phyloP scores from a whole-genome alignment of 2,329 filamentous ascomycete genomes.

The Alternaria dauci region DNA sequence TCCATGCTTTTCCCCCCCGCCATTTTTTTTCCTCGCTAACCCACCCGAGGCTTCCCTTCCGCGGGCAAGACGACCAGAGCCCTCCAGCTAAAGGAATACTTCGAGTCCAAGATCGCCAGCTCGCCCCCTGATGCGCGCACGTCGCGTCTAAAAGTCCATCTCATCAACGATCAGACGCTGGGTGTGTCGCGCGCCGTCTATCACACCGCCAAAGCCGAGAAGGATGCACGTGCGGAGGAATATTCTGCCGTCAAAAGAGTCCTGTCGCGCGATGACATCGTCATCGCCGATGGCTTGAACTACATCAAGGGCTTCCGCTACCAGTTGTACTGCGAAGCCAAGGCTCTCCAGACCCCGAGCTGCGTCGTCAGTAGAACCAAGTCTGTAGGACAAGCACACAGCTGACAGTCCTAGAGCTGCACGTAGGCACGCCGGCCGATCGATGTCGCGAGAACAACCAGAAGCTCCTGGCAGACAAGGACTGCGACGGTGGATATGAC shows the following conservation, averaged over 20 bases:
- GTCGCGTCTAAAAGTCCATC: slow-evolving; percentile 70
- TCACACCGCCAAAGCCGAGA: slow-evolving; percentile 79
- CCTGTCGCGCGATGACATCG: slow-evolving; percentile 75
- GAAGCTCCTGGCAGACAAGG: slow-evolving; percentile 57
- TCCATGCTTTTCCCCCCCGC: slow-evolving; percentile 7
- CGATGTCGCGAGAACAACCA: slow-evolving; percentile 68
- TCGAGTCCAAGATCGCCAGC: slow-evolving; percentile 65
- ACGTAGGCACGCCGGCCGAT: slow-evolving; percentile 65
- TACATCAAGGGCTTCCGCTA: slow-evolving; percentile 93
- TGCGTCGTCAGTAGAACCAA: slow-evolving; percentile 66
- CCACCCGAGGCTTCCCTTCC: slow-evolving; percentile 69
- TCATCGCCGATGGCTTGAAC: slow-evolving; percentile 81
- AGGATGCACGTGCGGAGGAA: slow-evolving; percentile 79
- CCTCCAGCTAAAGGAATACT: slow-evolving; percentile 70
- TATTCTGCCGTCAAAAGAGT: slow-evolving; percentile 82
- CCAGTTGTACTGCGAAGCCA: slow-evolving; percentile 84
- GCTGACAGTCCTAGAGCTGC: slow-evolving; percentile 58
- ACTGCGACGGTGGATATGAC: slow-evolving; percentile 59
- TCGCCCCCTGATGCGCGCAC: slow-evolving; percentile 54
- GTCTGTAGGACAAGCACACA: not conserved
- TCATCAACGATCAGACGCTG: slow-evolving; percentile 76
- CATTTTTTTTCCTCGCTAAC: slow-evolving; percentile 54
- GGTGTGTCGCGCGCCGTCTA: slow-evolving; percentile 76
- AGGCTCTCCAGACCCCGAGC: slow-evolving; percentile 77
- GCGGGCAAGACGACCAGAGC: slow-evolving; percentile 70